Evolutionary conservation across 192 early-diverging fungal genomes (phyloP), one percentile per base, ranked within the genome.

Genomic region (Paraglomus brasilianum): DNA sequence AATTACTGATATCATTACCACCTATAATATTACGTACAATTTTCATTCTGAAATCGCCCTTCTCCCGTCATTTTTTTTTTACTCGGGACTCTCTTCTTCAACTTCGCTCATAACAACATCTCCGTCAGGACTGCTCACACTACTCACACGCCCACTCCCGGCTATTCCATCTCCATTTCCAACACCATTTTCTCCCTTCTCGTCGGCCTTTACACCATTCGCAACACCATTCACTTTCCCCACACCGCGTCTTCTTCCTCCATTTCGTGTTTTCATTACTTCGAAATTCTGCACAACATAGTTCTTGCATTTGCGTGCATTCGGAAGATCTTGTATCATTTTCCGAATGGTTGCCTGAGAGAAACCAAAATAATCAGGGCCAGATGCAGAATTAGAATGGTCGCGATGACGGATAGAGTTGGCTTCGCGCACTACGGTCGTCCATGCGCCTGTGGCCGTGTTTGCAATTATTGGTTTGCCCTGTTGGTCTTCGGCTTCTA

Each of bases 331-430:
- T 71, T 97, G 95, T 17, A 97, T 90, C 82, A 93, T 82, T 66
- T 88, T 91, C 8, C 85, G 82, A 55, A 97, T 89, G 10, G 92
- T 94, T 4, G 90, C 90, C 52, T 93, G 87, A 13, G 92, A 87
- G 56, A 97, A 91, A 0, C 95, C 95, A 81, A 91, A 97, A 69
- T 92, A 94, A 65, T 97, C 95, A 5, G 93, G 93, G 8, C 95
- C 93, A 8, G 86, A 89, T 0, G 90, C 91, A 36, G 90, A 92
- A 72, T 91, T 92, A 9, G 87, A 87, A 50, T 90, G 87, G 40
- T 93, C 89, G 8, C 88, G 85, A 30, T 89, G 80, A 36, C 93
- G 82, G 56, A 97, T 83, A 19, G 82, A 82, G 76, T 97, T 92
- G 5, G 90, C 91, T 8, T 80, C 81, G 71, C 89, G 88, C 42